phyloP scores from a whole-genome alignment of 345 rosid species.

The Odontarrhena argentea region DNA sequence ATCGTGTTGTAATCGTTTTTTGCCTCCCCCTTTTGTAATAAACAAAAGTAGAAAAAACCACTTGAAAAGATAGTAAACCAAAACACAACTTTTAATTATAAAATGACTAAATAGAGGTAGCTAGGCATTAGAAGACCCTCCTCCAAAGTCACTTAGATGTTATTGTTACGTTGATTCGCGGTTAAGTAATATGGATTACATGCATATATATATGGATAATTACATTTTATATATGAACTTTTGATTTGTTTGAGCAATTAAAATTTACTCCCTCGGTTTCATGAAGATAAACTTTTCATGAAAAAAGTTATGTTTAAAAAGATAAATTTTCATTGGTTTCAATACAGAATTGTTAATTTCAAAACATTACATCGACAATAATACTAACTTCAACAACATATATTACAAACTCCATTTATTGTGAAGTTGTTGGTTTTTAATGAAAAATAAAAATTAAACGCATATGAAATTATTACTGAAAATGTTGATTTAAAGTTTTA shows the following conservation, averaged over 20 bases:
- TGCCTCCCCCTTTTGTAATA: neutral
- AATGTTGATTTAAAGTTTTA: neutral
- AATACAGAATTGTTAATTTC: no score
- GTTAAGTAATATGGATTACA: constrained; percentile 40
- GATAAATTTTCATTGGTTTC: no score
- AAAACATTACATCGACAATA: no score
- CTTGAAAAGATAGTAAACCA: constrained; percentile 30
- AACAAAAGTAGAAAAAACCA: constrained; percentile 18
- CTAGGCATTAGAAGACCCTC: constrained; percentile 35
- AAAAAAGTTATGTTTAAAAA: no score
- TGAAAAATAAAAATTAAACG: no score
- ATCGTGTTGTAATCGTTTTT: constrained; percentile 28
- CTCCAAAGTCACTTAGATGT: constrained; percentile 32
- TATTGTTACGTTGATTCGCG: constrained; percentile 28
- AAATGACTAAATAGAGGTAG: constrained; percentile 29
- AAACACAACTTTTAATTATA: constrained; percentile 36
- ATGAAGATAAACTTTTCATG: no score
- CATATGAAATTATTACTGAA: neutral
- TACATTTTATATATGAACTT: neutral
- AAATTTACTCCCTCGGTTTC: no score
- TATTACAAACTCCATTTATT: no score
- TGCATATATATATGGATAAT: neutral
- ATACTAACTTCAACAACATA: no score
- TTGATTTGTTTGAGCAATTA: neutral
- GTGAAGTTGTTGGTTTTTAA: no score